Evolutionary conservation across 441 rosid genomes (phyloP), one percentile per base, ranked within the genome.

Genomic region (Populus hybrid): DNA sequence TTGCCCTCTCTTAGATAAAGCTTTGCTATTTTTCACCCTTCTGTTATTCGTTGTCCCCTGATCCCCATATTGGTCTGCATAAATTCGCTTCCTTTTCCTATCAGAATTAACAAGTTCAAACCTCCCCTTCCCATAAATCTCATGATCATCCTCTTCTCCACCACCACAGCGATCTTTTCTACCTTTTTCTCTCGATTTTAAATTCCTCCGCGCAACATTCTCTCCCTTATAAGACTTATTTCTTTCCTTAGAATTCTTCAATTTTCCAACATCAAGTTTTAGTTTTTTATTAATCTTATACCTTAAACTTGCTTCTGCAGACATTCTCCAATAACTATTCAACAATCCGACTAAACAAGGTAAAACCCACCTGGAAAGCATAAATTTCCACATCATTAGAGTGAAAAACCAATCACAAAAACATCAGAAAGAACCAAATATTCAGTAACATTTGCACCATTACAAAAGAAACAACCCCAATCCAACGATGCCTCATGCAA

Each of bases 11-110:
- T 28, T 64, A 64, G 72, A 73, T 61, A 71, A 65, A 72, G 36
- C 57, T 77, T 81, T 80, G 23, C 20, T 35, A 12, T 38, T 32
- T 7, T 6, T 12, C 32, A 36, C 57, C 70, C 57, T 73, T 8
- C 10, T 46, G 50, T 34, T 76, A 75, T 61, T 73, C 59, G 16
- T 73, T 40, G 28, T 21, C 57, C 73, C 81, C 67, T 36, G 23
- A 81, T 63, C 83, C 65, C 32, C 46, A 73, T 69, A 74, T 16
- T 69, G 36, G 16, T 71, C 83, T 71, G 83, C 83, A 73, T 81
- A 79, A 10, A 86, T 84, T 88, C 89, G 83, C 87, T 85, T 92
- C 84, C 78, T 88, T 82, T 82, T 86, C 83, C 72, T 30, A 75
- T 66, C 84, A 74, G 78, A 81, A 54, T 26, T 78, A 36, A 50